Percentiles rank a stretch among this genome's conserved stretches.
Conservation (phyloP, 345 rosid genomes). For the Pistacia atlantica region DNA sequence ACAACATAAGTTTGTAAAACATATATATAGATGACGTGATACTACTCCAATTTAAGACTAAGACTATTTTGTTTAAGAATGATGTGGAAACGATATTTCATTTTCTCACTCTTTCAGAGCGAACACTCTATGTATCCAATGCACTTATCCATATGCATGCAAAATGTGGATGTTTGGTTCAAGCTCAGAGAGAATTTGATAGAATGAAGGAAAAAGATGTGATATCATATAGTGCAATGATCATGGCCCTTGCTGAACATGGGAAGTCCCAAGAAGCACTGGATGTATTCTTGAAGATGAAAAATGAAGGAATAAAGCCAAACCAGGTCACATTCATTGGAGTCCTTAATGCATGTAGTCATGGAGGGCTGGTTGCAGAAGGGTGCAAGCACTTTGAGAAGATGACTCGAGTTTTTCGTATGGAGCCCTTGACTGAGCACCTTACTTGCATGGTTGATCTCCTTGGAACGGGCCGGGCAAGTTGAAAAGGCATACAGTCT, state of each 20-base stretch:
- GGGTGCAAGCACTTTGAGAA: constrained; percentile 43
- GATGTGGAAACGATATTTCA: neutral
- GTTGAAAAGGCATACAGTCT: constrained; percentile 53
- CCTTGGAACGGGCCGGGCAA: constrained; percentile 59
- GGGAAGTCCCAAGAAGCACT: constrained; percentile 50
- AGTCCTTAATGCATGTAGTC: constrained; percentile 53
- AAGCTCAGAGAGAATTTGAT: constrained; percentile 46
- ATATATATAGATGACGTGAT: neutral
- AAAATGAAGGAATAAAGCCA: constrained; percentile 45
- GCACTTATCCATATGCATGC: constrained; percentile 69
- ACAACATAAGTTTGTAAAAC: too few species aligned
- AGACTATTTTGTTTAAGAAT: neutral
- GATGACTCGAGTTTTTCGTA: constrained; percentile 39
- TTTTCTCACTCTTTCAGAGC: constrained; percentile 27
- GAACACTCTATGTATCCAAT: constrained; percentile 41
- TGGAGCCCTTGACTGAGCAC: constrained; percentile 47
- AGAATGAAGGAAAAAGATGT: constrained; percentile 47
- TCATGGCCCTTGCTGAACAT: constrained; percentile 54
- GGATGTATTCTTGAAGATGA: constrained; percentile 46
- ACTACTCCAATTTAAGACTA: neutral
- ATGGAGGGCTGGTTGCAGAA: constrained; percentile 54
- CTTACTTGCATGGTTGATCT: constrained; percentile 57
- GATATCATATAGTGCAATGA: constrained; percentile 52
- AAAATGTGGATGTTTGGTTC: constrained; percentile 52
- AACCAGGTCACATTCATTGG: constrained; percentile 53